A percentile compares a stretch with the other conserved stretches of the same genome.
These are phyloP conservation scores for Pulveroboletus frians DNA, from an alignment of 768 basidiomycete genomes.

Conservation along the genomic window DNA sequence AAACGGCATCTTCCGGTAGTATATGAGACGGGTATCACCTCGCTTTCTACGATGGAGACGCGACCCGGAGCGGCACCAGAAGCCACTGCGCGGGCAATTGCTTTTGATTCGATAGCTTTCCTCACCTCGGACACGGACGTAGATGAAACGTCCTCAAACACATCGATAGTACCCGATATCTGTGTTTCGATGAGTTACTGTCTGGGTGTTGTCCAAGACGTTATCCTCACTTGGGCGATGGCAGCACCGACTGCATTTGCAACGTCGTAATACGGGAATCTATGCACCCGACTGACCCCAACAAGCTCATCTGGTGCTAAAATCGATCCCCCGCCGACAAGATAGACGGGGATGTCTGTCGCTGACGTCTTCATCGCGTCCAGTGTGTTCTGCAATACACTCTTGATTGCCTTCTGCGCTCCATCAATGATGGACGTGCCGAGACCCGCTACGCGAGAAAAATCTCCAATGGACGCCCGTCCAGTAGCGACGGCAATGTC, in stretches of 20 bases:
- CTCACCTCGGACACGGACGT: constrained; percentile 29
- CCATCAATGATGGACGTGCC: constrained; percentile 26
- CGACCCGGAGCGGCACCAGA: constrained; percentile 42
- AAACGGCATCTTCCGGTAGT: constrained; percentile 35
- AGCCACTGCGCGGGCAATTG: constrained; percentile 40
- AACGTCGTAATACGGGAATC: constrained; percentile 48
- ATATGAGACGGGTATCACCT: constrained; percentile 43
- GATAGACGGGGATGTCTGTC: constrained; percentile 50
- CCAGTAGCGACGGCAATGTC: constrained; percentile 49
- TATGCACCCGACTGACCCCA: constrained; percentile 48
- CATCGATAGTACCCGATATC: constrained; percentile 44
- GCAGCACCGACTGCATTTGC: constrained; percentile 62
- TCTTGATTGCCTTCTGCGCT: constrained; percentile 39
- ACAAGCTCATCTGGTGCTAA: constrained; percentile 46
- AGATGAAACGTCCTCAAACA: constrained; percentile 38
- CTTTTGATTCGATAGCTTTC: constrained; percentile 33
- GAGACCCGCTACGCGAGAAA: constrained; percentile 19
- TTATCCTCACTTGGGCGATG: constrained; percentile 31
- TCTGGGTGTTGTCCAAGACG: background rate
- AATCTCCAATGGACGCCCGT: constrained; percentile 28
- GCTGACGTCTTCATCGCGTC: constrained; percentile 64
- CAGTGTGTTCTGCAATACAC: constrained; percentile 41
- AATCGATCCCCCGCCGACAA: constrained; percentile 65
- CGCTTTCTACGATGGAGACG: constrained; percentile 51
- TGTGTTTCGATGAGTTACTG: constrained; percentile 15